Evolutionary conservation across 805 yeast species (phyloP), one percentile per base, ranked within the genome.

Genomic region (Spencermartinsiella europaea): DNA sequence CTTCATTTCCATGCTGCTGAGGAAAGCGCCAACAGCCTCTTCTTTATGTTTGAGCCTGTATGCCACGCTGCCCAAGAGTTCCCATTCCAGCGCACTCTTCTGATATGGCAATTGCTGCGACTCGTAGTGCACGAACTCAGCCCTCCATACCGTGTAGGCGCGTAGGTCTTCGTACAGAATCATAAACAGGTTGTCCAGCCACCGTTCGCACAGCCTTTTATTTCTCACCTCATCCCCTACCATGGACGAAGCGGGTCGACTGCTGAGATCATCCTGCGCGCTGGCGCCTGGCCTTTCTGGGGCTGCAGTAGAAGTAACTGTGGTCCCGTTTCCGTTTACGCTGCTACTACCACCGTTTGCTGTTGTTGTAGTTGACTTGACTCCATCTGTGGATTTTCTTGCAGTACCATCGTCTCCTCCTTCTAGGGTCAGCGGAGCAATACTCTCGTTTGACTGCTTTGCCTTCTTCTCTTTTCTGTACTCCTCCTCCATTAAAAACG

Each of bases 141-240:
- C 89, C 63, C 89, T 90, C 93, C 96, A 91, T 74, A 87, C 77
- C 1, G 96, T 88, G 63, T 85, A 91, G 0, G 86, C 72, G 21
- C 76, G 64, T 46, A 74, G 64, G 55, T 83, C 89, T 49, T 84
- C 90, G 59, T 80, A 85, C 25, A 86, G 65, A 1, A 81, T 72
- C 65, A 83, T 67, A 60, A 86, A 83, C 42, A 86, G 66, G 57
- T 81, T 81, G 53, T 86, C 95, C 25, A 87, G 69, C 90, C 95
- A 85, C 45, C 79, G 70, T 59, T 83, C 91, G 62, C 95, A 85
- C 31, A 79, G 66, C 33, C 85, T 70, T 53, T 81, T 81, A 44
- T 65, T 62, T 25, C 66, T 62, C 42, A 69, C 51, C 46, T 34
- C 47, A 2, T 34, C 15, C 20, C 15, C 8, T 16, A 15, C 20